phyloP scores from a whole-genome alignment of 345 rosid genomes.

The Melaleuca alternifolia region DNA sequence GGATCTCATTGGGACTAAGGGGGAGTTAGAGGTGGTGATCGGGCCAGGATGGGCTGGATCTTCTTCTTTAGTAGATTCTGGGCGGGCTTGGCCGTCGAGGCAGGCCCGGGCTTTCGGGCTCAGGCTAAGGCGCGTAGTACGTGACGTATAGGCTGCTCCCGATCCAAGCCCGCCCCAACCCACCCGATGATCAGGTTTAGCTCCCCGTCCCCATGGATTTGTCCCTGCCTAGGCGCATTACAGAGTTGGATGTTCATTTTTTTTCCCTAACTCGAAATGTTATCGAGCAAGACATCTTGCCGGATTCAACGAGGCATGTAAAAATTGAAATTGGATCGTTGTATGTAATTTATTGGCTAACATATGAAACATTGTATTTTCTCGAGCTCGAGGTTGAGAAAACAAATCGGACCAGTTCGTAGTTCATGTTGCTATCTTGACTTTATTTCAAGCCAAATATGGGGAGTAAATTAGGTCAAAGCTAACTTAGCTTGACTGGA shows the following conservation, averaged over 20 bases:
- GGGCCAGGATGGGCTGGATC: neutral
- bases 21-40: neutral
- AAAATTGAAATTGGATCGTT: neutral
- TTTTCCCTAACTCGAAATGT: neutral
- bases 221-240: neutral
- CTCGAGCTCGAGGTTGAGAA: neutral
- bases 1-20: neutral
- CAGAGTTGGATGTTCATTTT: neutral
- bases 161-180: neutral
- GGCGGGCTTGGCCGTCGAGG: neutral
- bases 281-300: neutral
- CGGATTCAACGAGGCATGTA: neutral
- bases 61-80: neutral
- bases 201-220: neutral
- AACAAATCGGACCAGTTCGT: neutral
- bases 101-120: neutral
- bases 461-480: no score
- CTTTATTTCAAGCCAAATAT: no score
- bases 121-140: neutral
- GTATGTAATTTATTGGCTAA: neutral
- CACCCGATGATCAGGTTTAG: neutral
- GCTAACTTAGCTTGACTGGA: no score
- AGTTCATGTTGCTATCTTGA: neutral
- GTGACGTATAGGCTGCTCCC: neutral
- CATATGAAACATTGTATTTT: neutral